Conservation (phyloP, 164 flowering plant genomes). For the Tetracentron sinense region DNA sequence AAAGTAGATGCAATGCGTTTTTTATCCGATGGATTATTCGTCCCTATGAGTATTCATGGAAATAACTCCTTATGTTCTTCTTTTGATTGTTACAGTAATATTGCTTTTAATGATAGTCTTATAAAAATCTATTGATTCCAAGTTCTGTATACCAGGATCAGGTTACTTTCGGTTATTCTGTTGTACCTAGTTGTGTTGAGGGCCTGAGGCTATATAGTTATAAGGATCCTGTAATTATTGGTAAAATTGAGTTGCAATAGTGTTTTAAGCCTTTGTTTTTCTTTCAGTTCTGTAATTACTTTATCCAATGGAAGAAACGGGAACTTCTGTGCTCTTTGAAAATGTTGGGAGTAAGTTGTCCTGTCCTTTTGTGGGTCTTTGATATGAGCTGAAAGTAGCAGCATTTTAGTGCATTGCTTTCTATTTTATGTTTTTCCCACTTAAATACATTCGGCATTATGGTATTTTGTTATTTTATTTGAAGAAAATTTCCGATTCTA, state of each 20-base stretch:
- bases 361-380: conserved; percentile 13
- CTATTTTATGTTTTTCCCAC: neutral
- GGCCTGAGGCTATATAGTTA: no score
- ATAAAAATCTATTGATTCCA: no score
- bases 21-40: no score
- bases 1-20: no score
- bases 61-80: no score
- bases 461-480: neutral
- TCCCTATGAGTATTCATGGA: neutral
- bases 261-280: conserved; percentile 18
- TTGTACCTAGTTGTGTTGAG: no score
- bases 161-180: no score
- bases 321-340: conserved; percentile 24
- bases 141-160: no score
- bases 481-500: neutral
- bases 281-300: conserved; percentile 20
- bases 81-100: no score
- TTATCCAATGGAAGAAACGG: conserved; percentile 12
- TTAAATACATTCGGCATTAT: no score
- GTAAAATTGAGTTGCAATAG: no score
- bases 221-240: conserved; percentile 1
- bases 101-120: no score
- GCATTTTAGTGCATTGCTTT: conserved; percentile 3
- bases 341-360: conserved; percentile 18
- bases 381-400: conserved; percentile 12